Percentiles rank a stretch among this genome's conserved stretches.
Conservation (phyloP, 441 rosid species). For the Corymbia citriodora region DNA sequence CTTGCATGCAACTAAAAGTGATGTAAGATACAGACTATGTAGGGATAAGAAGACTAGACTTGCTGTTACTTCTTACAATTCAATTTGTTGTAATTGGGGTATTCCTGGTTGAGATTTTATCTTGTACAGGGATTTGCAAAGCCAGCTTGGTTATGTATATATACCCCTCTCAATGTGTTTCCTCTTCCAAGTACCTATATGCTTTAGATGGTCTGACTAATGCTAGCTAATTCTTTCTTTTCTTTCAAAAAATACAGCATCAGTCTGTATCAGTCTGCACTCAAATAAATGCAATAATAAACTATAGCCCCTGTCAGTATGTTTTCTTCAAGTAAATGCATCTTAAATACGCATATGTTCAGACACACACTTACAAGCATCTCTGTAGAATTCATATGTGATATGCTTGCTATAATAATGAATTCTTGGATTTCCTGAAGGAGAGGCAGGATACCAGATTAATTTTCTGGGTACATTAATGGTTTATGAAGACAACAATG, state of each 20-base stretch:
- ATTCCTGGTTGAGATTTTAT: neutral
- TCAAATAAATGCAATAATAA: neutral
- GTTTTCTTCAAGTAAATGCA: neutral
- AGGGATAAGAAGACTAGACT: neutral
- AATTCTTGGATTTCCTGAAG: neutral
- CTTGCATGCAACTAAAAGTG: neutral
- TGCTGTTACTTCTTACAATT: neutral
- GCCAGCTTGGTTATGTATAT: neutral
- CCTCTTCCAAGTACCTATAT: neutral
- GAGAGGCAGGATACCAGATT: neutral
- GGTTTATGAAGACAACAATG: neutral
- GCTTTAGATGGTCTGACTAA: neutral
- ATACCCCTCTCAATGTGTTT: neutral
- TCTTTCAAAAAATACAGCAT: neutral
- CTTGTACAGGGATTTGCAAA: neutral
- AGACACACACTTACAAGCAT: too few species aligned
- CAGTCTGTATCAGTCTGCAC: neutral
- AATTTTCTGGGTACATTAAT: neutral
- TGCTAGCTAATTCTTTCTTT: neutral
- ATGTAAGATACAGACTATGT: neutral
- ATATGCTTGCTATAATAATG: neutral
- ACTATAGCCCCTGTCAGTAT: neutral
- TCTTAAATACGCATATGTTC: neutral
- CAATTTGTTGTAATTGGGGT: neutral
- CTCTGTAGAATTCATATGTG: neutral